Evolutionary conservation across 257 asterid species (phyloP), one percentile per base, ranked within the genome.

Genomic region (Ilex asprella): DNA sequence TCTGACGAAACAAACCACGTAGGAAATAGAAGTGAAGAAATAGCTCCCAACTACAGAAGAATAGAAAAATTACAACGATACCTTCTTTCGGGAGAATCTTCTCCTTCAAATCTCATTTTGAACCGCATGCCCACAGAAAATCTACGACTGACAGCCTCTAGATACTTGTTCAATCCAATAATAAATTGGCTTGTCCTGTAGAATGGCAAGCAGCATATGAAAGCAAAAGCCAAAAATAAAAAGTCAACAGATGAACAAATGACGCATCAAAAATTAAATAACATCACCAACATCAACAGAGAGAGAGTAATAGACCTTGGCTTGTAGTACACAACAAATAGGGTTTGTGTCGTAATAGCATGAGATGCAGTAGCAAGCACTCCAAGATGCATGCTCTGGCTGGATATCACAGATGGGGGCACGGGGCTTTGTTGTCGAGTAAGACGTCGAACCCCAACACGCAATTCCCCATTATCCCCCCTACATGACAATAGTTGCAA

Each of bases 351-450:
- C 47, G 74, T 85, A 59, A 84, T 75, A 62, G 96, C 87, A 71
- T 89, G 96, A 21, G 86, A 86, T 13, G 93, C 96, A 35, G 96
- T 84, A 2, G 95, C 95, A 62, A 89, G 93, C 64, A 89, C 95
- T 11, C 96, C 96, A 61, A 86, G 85, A 75, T 89, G 96, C 96
- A 89, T 89, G 79, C 93, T 82, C 74, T 86, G 93, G 78, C 96
- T 82, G 66, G 96, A 88, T 50, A 89, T 82, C 60, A 89, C 95
- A 10, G 94, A 86, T 55, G 89, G 79, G 10, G 84, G 92, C 72
- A 86, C 70, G 10, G 93, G 59, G 70, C 81, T 81, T 67, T 76
- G 95, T 47, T 84, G 90, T 52, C 87, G 79, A 65, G 87, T 76
- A 57, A 78, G 78, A 61, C 84, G 95, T 15, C 95, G 86, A 54